Percentiles rank a stretch among this genome's conserved stretches.
Conservation (phyloP, 2,329 filamentous ascomycete species). For the Aquanectria penicillioides region DNA sequence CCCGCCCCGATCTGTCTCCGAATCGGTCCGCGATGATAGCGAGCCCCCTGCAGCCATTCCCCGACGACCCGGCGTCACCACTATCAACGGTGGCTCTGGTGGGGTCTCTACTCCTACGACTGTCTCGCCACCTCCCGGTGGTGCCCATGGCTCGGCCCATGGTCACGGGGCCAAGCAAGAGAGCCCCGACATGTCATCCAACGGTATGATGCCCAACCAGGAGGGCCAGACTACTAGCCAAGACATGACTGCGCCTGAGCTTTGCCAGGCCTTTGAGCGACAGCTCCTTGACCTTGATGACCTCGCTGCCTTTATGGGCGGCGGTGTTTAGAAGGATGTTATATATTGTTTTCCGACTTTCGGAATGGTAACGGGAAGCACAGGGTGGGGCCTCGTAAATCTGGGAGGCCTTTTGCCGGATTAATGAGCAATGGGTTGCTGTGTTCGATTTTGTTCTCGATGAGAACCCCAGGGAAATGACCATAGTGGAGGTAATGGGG, state of each 20-base stretch:
- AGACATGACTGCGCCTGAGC: slow-evolving; percentile 68
- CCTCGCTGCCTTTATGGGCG: slow-evolving; percentile 70
- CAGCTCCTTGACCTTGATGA: slow-evolving; percentile 70
- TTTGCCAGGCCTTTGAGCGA: slow-evolving; percentile 68
- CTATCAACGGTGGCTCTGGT: slow-evolving; percentile 67
- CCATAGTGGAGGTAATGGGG: slow-evolving; percentile 19
- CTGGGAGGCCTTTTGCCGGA: neutral
- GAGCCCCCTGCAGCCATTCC: slow-evolving; percentile 61
- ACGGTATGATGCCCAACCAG: slow-evolving; percentile 44
- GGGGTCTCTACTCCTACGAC: slow-evolving; percentile 59
- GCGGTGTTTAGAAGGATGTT: slow-evolving; percentile 60
- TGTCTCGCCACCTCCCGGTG: slow-evolving; percentile 54
- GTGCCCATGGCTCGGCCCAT: slow-evolving; percentile 37
- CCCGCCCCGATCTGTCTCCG: slow-evolving; percentile 49
- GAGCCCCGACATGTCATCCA: slow-evolving; percentile 45
- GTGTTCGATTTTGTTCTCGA: slow-evolving; percentile 14
- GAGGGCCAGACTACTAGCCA: slow-evolving; percentile 50
- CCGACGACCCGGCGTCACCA: slow-evolving; percentile 64
- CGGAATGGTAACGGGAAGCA: neutral
- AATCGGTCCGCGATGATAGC: slow-evolving; percentile 58
- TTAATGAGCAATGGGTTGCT: slow-evolving; percentile 15
- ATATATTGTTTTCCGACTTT: neutral
- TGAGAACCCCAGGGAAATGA: neutral
- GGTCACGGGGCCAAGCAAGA: slow-evolving; percentile 49
- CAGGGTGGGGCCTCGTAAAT: neutral